Conservation (phyloP, 2,329 filamentous ascomycete species). For the Cladosporium cucumerinum region DNA sequence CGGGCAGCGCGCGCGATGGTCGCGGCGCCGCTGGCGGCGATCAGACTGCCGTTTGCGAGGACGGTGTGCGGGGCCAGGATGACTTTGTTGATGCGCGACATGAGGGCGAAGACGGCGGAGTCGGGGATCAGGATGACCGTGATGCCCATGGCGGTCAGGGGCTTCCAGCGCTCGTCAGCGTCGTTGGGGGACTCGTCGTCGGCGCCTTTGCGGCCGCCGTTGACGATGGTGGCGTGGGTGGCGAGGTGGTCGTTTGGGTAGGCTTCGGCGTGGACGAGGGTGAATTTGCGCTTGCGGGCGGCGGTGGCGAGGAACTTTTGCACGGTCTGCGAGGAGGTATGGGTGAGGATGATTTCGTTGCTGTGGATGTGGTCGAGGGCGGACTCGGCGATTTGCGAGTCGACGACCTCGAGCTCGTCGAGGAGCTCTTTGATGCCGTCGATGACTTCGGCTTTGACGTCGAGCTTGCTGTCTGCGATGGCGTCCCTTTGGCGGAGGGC, state of each 20-base stretch:
- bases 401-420: conserved; percentile 88
- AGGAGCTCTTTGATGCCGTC: conserved; percentile 94
- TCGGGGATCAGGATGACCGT: conserved; percentile 81
- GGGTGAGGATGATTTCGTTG: conserved; percentile 86
- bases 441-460: conserved; percentile 85
- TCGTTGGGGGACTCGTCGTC: conserved; percentile 40
- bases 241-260: conserved; percentile 66
- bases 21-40: conserved; percentile 79
- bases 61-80: conserved; percentile 79
- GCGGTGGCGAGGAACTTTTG: conserved; percentile 87
- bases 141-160: conserved; percentile 72
- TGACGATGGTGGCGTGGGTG: conserved; percentile 59
- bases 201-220: conserved; percentile 47
- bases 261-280: conserved; percentile 76
- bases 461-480: conserved; percentile 45
- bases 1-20: conserved; percentile 82
- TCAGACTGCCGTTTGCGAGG: conserved; percentile 82
- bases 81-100: conserved; percentile 94
- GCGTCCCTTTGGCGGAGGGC: conserved; percentile 37
- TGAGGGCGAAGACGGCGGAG: conserved; percentile 83
- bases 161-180: conserved; percentile 63
- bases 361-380: conserved; percentile 90
- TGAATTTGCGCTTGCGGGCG: conserved; percentile 86
- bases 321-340: conserved; percentile 80
- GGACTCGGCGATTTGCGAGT: conserved; percentile 86